These are phyloP conservation scores for Pseudonitzschia delicatissima DNA, from an alignment of 108 stramenopile species.

Conservation along the genomic window DNA sequence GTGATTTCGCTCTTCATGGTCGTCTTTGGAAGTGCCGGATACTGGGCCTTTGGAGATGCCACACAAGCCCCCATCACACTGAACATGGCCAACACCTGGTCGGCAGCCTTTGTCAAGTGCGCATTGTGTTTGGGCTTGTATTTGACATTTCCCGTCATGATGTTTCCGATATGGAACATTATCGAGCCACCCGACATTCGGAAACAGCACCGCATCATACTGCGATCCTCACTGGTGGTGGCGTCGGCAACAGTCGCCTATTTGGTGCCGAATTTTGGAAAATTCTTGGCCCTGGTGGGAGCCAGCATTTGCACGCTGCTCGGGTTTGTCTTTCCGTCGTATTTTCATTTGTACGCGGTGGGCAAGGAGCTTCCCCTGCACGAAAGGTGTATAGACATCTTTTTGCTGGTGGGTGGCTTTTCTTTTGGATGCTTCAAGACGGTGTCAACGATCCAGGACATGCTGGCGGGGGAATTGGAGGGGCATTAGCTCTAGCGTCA, in stretches of 20 bases:
- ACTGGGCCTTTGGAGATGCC: conserved; percentile 54
- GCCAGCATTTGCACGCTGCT: conserved; percentile 69
- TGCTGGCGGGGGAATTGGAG: conserved; percentile 30
- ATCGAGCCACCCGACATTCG: conserved; percentile 33
- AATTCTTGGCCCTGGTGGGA: conserved; percentile 68
- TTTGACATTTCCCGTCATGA: conserved; percentile 82
- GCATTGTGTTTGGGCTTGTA: conserved; percentile 70
- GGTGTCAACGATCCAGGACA: conserved; percentile 44
- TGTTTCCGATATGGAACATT: conserved; percentile 72
- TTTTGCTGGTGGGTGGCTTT: conserved; percentile 51
- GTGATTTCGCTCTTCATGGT: conserved; percentile 67
- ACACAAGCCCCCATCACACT: conserved; percentile 70
- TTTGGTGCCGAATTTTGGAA: conserved; percentile 66
- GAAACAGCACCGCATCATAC: conserved; percentile 3
- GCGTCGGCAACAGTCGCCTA: conserved; percentile 60
- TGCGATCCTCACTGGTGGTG: conserved; percentile 47
- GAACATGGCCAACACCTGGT: conserved; percentile 47
- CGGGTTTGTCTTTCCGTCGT: conserved; percentile 68
- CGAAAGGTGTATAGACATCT: conserved; percentile 39
- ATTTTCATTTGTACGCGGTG: conserved; percentile 62
- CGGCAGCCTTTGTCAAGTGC: conserved; percentile 63
- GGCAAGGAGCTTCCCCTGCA: conserved; percentile 41
- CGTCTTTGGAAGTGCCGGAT: conserved; percentile 65
- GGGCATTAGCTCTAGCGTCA: too few relatives aligned
- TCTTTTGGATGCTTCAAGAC: conserved; percentile 68